Evolutionary conservation across 306 rosid species (phyloP).

Genomic region (Abrus pulchellus): DNA sequence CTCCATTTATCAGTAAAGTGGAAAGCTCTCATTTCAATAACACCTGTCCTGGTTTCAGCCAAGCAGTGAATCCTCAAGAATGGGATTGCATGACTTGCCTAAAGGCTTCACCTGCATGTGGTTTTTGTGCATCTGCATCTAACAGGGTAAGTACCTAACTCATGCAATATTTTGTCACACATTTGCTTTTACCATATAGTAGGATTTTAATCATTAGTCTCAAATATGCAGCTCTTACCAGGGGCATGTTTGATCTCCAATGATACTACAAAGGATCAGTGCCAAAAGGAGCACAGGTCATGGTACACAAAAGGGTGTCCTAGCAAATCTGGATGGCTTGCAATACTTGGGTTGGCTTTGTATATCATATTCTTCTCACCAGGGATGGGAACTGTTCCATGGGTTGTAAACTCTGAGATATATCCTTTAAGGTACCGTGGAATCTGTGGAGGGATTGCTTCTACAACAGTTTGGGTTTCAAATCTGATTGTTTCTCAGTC

Average conservation of each 20-base stretch:
- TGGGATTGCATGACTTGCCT: slow-evolving; percentile 74
- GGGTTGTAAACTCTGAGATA: slow-evolving; percentile 78
- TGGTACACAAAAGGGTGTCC: slow-evolving; percentile 80
- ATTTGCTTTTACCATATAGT: too few relatives aligned
- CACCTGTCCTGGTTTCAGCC: slow-evolving; percentile 54
- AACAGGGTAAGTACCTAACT: slow-evolving; percentile 18
- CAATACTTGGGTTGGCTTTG: slow-evolving; percentile 57
- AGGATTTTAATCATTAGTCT: not conserved
- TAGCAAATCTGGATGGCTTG: slow-evolving; percentile 65
- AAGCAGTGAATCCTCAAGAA: not conserved
- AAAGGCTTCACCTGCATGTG: slow-evolving; percentile 61
- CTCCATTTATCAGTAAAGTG: slow-evolving; percentile 50
- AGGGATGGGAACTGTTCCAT: slow-evolving; percentile 76
- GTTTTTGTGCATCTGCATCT: slow-evolving; percentile 59
- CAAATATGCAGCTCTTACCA: slow-evolving; percentile 55
- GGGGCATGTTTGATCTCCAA: slow-evolving; percentile 63
- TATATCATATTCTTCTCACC: slow-evolving; percentile 73
- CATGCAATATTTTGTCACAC: not conserved
- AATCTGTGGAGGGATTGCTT: slow-evolving; percentile 70
- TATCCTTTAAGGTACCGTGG: slow-evolving; percentile 68
- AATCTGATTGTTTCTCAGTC: slow-evolving; percentile 68
- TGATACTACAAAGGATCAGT: slow-evolving; percentile 37
- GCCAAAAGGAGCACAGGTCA: slow-evolving; percentile 44
- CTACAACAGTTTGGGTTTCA: slow-evolving; percentile 66
- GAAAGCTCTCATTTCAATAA: slow-evolving; percentile 48